Base-by-base conservation (phyloP, 1,284 basidiomycete species). In the Mycena sp. region DNA sequence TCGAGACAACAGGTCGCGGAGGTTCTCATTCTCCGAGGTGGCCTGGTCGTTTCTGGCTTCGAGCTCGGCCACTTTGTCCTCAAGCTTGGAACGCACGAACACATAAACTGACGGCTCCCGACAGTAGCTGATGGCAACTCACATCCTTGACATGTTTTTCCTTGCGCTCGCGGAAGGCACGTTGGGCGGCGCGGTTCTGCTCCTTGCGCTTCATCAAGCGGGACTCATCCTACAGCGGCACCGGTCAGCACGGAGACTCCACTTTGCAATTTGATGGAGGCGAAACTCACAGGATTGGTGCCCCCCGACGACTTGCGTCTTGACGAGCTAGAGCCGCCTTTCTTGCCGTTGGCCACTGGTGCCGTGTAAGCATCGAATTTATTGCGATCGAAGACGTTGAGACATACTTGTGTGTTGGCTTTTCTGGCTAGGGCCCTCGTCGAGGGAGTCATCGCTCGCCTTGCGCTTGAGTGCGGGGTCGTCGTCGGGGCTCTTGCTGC, bases 61-160 rank as follows among this genome's bases (percentile, higher is more conserved):
- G 23, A 94, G 84, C 25, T 85, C 88, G 4, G 92, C 87, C 16
- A 95, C 87, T 73, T 93, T 87, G 73, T 94, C 93, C 76, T 95
- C 92, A 58, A 95, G 78, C 92, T 94, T 59, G 29, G n/a, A n/a
- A n/a, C n/a, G 35, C 63, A 28, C 3, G 41, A 46, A n/a, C 37
- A 32, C 56, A 49, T 55, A 29, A 63, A 52, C 46, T 51, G 57
- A 62, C 64, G 68, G 61, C 58, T 52, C 63, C 23, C 26, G 21
- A 23, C 9, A 29, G 23, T 14, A 32, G 54, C 48, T 44, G 23
- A 55, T 35, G 32, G 23, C 19, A 55, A 84, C 91, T 80, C 72
- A 94, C 93, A 72, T 94, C 93, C 74, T 91, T 91, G 64, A 94
- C 93, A 77, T 94, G 93, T 71, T 92, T 93, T 78, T 95, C 92